Percentiles rank a stretch among this genome's conserved stretches.
These are phyloP conservation scores for Tolypocladium sp. DNA, from an alignment of 2,329 filamentous ascomycete genomes.

Conservation along the genomic window DNA sequence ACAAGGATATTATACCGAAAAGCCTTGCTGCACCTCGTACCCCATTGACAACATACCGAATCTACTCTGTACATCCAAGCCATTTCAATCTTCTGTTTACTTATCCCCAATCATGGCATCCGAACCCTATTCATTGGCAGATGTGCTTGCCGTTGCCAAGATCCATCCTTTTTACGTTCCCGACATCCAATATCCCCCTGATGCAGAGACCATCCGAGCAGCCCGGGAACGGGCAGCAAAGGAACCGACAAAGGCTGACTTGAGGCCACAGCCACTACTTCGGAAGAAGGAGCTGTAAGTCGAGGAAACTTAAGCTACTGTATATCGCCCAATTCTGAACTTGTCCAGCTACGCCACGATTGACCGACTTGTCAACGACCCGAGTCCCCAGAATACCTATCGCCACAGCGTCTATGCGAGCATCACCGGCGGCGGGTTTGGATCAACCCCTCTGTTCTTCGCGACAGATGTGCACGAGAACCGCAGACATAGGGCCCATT, in stretches of 20 bases:
- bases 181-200: constrained; percentile 19
- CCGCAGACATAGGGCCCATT: constrained; percentile 24
- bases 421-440: constrained; percentile 28
- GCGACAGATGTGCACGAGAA: constrained; percentile 30
- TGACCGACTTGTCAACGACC: constrained; percentile 24
- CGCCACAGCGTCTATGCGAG: constrained; percentile 28
- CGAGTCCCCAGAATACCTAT: constrained; percentile 22
- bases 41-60: no score
- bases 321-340: not conserved
- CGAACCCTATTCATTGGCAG: constrained; percentile 13
- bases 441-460: constrained; percentile 26
- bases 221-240: constrained; percentile 4
- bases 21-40: no score
- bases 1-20: no score
- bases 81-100: no score
- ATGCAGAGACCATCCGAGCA: not conserved
- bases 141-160: constrained; percentile 22
- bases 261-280: constrained; percentile 9
- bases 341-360: constrained; percentile 21
- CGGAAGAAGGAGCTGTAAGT: constrained; percentile 14
- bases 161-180: constrained; percentile 25
- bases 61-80: no score
- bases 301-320: rapidly evolving
- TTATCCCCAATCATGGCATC: not conserved
- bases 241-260: not conserved